Evolutionary conservation across 345 rosid species (phyloP), one percentile per base, ranked within the genome.

Genomic region (Salix purpurea): DNA sequence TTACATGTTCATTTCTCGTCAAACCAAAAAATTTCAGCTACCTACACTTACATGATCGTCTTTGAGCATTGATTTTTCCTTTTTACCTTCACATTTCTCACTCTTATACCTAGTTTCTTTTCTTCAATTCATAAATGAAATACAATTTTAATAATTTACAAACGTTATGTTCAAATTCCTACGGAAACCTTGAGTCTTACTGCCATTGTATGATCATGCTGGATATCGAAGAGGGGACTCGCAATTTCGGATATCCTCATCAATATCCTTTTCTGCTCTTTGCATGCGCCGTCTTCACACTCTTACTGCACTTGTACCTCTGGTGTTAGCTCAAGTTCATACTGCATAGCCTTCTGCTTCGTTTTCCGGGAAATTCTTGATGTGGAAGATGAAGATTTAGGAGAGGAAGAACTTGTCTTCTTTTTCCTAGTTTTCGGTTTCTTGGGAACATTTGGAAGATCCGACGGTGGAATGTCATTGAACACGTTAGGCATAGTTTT

Each of bases 351-450:
- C 75, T 80, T 84, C 1, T 79, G 19, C 74, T 84, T 88, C 10
- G 77, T 42, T 32, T 78, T 61, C 67, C 84, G 69, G 7, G 86
- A 84, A 54, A 86, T 74, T 83, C 73, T 85, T 16, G 81, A 73
- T 0, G 82, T 65, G 16, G 86, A 83, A 36, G 75, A 62, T 23
- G 89, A 84, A 8, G 86, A 79, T 77, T 80, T 82, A 9, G 89
- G 80, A 68, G 91, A 77, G n/a, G 87, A 77, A 70, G 76, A 37
- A 7, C 77, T 56, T 39, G 79, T 71, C 82, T 84, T 88, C 87
- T 87, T 91, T 78, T 83, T 88, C 76, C 91, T 76, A 58, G 24
- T 23, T 76, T 76, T 89, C 15, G 82, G 77, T 71, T 87, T 88
- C 86, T 88, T 91, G 4, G 91, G 83, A 72, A 77, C 32, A 67